These are phyloP conservation scores for Artomyces pyxidatus DNA, from an alignment of 768 basidiomycete species.

Conservation along the genomic window DNA sequence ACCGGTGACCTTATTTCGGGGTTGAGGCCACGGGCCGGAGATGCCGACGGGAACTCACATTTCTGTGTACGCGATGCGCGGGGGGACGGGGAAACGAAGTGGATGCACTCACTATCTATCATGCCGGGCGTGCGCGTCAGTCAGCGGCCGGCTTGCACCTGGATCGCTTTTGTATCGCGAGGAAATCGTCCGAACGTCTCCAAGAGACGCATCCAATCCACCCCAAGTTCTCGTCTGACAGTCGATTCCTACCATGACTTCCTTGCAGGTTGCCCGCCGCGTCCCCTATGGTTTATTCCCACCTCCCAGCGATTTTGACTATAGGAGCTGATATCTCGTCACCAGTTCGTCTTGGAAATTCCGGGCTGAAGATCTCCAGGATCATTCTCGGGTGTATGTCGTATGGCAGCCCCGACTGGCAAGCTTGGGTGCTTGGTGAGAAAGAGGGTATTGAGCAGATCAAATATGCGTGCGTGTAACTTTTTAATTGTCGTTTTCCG, in stretches of 20 bases:
- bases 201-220: too few relatives aligned
- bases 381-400: conserved; percentile 44
- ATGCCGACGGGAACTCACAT: too few relatives aligned
- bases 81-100: too few relatives aligned
- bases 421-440: conserved; percentile 43
- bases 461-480: conserved; percentile 39
- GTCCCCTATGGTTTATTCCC: not conserved
- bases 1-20: too few relatives aligned
- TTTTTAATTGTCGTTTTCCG: not conserved
- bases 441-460: conserved; percentile 38
- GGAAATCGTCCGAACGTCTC: too few relatives aligned
- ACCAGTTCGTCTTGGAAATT: conserved; percentile 36
- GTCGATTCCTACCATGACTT: not conserved
- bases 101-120: too few relatives aligned
- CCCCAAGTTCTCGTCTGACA: too few relatives aligned
- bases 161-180: too few relatives aligned
- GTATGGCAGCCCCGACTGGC: conserved; percentile 41
- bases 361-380: conserved; percentile 42
- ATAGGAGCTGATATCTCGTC: not conserved
- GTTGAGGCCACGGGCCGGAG: too few relatives aligned
- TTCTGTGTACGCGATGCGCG: too few relatives aligned
- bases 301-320: not conserved
- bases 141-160: too few relatives aligned
- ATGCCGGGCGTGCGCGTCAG: too few relatives aligned
- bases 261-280: not conserved